Evolutionary conservation across 768 basidiomycete species (phyloP), one percentile per base, ranked within the genome.

Genomic region (Rhizopogon roseolus): DNA sequence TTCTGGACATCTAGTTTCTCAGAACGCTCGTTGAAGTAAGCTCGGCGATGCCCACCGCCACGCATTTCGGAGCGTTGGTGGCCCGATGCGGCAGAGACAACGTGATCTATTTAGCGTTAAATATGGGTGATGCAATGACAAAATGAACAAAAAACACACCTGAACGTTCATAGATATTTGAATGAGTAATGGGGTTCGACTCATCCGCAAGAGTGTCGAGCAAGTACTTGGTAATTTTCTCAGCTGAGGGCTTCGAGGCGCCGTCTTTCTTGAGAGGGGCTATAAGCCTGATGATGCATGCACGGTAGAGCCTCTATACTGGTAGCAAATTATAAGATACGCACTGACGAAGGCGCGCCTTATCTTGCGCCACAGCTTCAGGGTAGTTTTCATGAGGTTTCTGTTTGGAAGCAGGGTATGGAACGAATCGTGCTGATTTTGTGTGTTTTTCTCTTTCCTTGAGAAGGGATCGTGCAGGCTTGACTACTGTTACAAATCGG

Each of bases 121-220:
- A 27, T 25, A 28, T 10, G 13, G 3, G 49, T 16, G 19, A 48
- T 36, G 8, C 19, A 14, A 22, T 34, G 19, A 5, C 4, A 34
- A 5, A 19, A 22, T 17, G 14, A 16, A 34, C 19, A 32, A 50
- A 41, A 38, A 43, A 51, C 27, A 46, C 44, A 84, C 88, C 85
- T 64, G 85, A 75, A 54, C 85, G 80, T 40, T 82, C 72, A 49
- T 71, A 72, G 55, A 82, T 78, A 63, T 86, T 79, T 1, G 85
- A 84, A 60, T 88, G 84, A 1, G 89, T 90, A 49, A 93, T 89
- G 1, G 91, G 91, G 64, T 93, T 93, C 9, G 79, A 78, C 50
- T 76, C 71, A 56, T 87, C 78, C 14, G 75, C 65, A 42, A 93
- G 74, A 0, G 84, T 88, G 28, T 70, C 75, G 40, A 92, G 64